A percentile compares a stretch with the other conserved stretches of the same genome.
Conservation (phyloP, 352 stramenopile genomes). For the Thalassiosira mediterranea region DNA sequence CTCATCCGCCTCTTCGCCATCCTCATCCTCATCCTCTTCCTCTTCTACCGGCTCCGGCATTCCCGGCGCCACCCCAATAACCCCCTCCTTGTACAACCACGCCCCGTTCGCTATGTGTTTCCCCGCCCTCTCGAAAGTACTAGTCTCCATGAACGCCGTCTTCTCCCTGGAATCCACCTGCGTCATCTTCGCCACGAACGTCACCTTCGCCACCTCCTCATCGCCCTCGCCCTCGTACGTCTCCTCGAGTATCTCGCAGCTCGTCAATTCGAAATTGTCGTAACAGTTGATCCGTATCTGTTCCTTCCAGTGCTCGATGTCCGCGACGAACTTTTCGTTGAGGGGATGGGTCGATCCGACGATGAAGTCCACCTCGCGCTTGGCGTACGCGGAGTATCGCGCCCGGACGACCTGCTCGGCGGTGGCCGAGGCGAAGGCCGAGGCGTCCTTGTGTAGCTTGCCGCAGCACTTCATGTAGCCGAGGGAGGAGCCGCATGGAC, state of each 20-base stretch:
- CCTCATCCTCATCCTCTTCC: constrained; percentile 1
- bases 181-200: constrained; percentile 66
- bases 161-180: constrained; percentile 53
- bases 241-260: constrained; percentile 63
- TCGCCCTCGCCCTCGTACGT: constrained; percentile 50
- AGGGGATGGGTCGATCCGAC: constrained; percentile 70
- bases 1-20: not conserved
- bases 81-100: constrained; percentile 63
- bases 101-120: constrained; percentile 53
- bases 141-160: constrained; percentile 73
- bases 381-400: constrained; percentile 72
- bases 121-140: constrained; percentile 61
- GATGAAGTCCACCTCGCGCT: constrained; percentile 69
- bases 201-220: constrained; percentile 50
- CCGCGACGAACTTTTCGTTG: constrained; percentile 67
- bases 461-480: constrained; percentile 68
- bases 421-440: constrained; percentile 46
- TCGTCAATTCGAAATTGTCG: constrained; percentile 73
- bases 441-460: constrained; percentile 56
- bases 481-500: constrained; percentile 57
- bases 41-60: constrained; percentile 30
- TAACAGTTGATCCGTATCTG: constrained; percentile 68
- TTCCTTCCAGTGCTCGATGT: constrained; percentile 71
- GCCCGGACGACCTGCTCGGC: constrained; percentile 63
- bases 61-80: constrained; percentile 39